Percentiles rank a stretch among this genome's conserved stretches.
Evolutionary conservation across 345 rosid genomes (phyloP).

Genomic region (Hevea brasiliensis): DNA sequence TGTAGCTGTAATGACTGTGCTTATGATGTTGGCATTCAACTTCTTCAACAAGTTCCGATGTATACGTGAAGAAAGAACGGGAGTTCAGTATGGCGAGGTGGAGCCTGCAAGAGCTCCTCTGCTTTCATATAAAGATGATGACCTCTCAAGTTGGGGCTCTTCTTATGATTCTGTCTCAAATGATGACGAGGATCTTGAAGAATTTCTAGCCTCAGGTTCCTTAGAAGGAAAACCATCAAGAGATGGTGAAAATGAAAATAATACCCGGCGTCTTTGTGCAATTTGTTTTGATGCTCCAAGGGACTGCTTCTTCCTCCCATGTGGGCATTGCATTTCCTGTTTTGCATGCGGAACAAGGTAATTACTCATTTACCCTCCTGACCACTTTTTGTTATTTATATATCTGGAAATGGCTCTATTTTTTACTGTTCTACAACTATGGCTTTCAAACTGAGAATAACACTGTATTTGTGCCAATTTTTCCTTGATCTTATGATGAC

Average conservation of each 20-base stretch:
- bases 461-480: background rate
- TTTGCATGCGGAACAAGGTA: slow-evolving; percentile 93
- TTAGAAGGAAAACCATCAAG: slow-evolving; percentile 41
- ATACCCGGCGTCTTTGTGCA: slow-evolving; percentile 86
- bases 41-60: slow-evolving; percentile 57
- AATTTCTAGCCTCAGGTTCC: slow-evolving; percentile 41
- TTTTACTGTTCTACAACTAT: background rate
- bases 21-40: slow-evolving; percentile 60
- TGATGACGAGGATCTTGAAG: slow-evolving; percentile 70
- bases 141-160: slow-evolving; percentile 89
- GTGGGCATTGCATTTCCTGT: slow-evolving; percentile 96
- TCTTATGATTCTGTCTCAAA: slow-evolving; percentile 78
- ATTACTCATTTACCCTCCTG: background rate
- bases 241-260: slow-evolving; percentile 62
- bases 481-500: slow-evolving; percentile 5
- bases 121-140: slow-evolving; percentile 75
- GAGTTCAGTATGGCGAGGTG: slow-evolving; percentile 34
- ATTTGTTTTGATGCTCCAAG: slow-evolving; percentile 98
- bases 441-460: background rate
- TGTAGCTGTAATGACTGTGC: slow-evolving; percentile 66
- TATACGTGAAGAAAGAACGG: slow-evolving; percentile 38
- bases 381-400: slow-evolving; percentile 7
- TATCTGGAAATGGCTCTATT: background rate
- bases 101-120: slow-evolving; percentile 68
- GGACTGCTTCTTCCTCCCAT: slow-evolving; percentile 98